phyloP scores from a whole-genome alignment of 129 eudicot genomes.

The Solidago caesia region DNA sequence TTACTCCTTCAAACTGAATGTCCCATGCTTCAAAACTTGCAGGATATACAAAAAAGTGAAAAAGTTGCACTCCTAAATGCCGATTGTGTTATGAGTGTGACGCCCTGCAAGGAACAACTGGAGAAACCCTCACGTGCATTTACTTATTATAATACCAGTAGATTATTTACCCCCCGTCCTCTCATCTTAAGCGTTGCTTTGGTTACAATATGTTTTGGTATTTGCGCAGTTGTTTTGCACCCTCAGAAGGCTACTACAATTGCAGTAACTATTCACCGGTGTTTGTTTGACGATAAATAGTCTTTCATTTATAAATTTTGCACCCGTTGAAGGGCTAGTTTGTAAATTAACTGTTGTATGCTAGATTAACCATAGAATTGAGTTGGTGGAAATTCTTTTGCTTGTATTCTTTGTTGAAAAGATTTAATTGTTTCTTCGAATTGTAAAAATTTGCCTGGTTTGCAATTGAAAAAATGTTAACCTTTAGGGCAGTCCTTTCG shows the following conservation, averaged over 20 bases:
- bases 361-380: constrained; percentile 28
- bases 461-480: neutral
- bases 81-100: constrained; percentile 48
- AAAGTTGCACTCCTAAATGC: constrained; percentile 49
- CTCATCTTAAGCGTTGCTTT: constrained; percentile 43
- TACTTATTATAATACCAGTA: constrained; percentile 29
- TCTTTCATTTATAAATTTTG: constrained; percentile 3
- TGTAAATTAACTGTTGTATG: constrained; percentile 40
- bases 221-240: constrained; percentile 73
- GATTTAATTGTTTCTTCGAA: constrained; percentile 5
- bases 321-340: constrained; percentile 16
- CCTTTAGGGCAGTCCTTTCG: neutral
- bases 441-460: neutral
- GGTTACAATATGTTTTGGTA: constrained; percentile 67
- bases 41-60: constrained; percentile 39
- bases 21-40: constrained; percentile 14
- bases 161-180: constrained; percentile 42
- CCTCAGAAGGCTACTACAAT: constrained; percentile 56
- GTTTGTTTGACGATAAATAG: constrained; percentile 50
- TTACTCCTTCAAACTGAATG: neutral
- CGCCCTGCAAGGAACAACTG: constrained; percentile 36
- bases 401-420: constrained; percentile 12
- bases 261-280: constrained; percentile 66
- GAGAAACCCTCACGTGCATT: constrained; percentile 32
- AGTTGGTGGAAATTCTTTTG: constrained; percentile 18